These are phyloP conservation scores for Acer saccharum DNA, from an alignment of 345 rosid genomes.

Conservation along the genomic window DNA sequence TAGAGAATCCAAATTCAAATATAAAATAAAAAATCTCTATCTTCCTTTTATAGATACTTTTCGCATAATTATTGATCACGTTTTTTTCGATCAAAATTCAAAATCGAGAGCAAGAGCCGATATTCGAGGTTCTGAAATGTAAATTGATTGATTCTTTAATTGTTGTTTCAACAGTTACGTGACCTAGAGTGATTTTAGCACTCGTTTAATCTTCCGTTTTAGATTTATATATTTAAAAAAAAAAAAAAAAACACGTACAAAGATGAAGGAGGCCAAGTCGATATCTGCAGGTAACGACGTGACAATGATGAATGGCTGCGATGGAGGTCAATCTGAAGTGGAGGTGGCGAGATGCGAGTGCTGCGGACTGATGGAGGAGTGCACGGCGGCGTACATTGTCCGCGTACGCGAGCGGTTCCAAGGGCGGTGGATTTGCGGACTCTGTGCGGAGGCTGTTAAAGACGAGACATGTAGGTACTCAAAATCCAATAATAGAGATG, in stretches of 20 bases:
- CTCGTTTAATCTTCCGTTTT: neutral
- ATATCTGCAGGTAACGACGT: neutral
- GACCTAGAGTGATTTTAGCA: neutral
- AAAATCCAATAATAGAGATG: too few relatives aligned
- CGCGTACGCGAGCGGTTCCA: constrained; percentile 49
- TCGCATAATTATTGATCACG: neutral
- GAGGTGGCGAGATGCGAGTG: constrained; percentile 65
- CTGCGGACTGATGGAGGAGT: constrained; percentile 75
- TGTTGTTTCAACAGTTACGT: too few relatives aligned
- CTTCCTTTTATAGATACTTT: neutral
- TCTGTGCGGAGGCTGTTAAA: constrained; percentile 70
- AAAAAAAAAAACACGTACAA: too few relatives aligned
- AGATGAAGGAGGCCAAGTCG: too few relatives aligned
- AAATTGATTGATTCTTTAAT: too few relatives aligned
- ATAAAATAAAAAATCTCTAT: neutral
- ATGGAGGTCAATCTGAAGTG: constrained; percentile 14
- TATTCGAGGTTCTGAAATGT: too few relatives aligned
- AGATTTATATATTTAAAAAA: neutral
- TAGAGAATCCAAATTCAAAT: too few relatives aligned
- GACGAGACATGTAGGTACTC: constrained; percentile 48
- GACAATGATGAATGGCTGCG: too few relatives aligned
- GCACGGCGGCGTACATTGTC: constrained; percentile 59
- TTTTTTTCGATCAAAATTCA: too few relatives aligned
- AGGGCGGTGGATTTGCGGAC: constrained; percentile 81
- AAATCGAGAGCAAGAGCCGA: neutral